phyloP scores from a whole-genome alignment of 176 grass and related monocot species.

The Echinochloa phyllopogon region DNA sequence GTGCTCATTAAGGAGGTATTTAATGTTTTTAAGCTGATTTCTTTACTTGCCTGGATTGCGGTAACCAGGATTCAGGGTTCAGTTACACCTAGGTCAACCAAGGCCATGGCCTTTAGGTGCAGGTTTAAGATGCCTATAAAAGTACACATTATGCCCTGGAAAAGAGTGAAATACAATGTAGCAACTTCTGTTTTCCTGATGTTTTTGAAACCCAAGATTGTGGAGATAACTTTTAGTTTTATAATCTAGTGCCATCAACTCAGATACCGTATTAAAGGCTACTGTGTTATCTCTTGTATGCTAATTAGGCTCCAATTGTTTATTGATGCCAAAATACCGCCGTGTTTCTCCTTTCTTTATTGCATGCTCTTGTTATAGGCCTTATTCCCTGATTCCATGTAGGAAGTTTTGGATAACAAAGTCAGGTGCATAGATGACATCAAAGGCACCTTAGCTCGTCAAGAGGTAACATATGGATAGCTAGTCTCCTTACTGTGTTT shows the following conservation, averaged over 20 bases:
- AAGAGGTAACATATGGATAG: slow-evolving; percentile 58
- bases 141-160: background rate
- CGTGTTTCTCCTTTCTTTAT: background rate
- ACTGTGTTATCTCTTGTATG: background rate
- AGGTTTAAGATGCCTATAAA: background rate
- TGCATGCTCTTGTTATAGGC: slow-evolving; percentile 16
- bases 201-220: slow-evolving; percentile 11
- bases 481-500: slow-evolving; percentile 30
- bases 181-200: slow-evolving; percentile 28
- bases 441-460: slow-evolving; percentile 54
- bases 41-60: slow-evolving; percentile 21
- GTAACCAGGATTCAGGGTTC: background rate
- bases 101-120: background rate
- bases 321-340: slow-evolving; percentile 15
- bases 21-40: slow-evolving; percentile 37
- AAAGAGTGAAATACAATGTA: slow-evolving; percentile 21
- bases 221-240: slow-evolving; percentile 5
- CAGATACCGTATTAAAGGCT: slow-evolving; percentile 24
- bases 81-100: background rate
- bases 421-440: slow-evolving; percentile 60
- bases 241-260: background rate
- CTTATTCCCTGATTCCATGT: slow-evolving; percentile 41
- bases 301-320: slow-evolving; percentile 1
- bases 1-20: slow-evolving; percentile 69
- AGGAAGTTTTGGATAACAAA: slow-evolving; percentile 69